These are phyloP conservation scores for Xanthoconium stramineum DNA, from an alignment of 768 basidiomycete genomes.

Conservation along the genomic window DNA sequence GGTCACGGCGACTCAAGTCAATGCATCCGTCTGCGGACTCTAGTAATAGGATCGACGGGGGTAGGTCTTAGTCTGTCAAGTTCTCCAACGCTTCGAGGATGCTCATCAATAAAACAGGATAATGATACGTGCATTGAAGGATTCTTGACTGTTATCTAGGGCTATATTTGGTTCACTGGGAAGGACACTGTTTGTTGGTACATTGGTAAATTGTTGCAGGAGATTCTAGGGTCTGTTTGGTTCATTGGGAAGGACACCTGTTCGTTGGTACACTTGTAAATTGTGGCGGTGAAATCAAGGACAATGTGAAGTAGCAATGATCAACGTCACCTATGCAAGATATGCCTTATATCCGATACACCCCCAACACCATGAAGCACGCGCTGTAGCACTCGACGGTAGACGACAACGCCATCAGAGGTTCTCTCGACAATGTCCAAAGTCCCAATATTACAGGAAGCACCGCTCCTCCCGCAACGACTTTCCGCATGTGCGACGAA, in stretches of 20 bases:
- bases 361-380: slow-evolving; percentile 40
- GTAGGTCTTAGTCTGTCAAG: neutral
- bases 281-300: neutral
- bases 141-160: neutral
- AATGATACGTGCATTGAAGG: neutral
- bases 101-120: slow-evolving; percentile 1
- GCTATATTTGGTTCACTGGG: neutral
- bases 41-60: neutral
- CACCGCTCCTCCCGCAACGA: slow-evolving; percentile 36
- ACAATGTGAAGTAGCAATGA: neutral
- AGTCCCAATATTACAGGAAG: slow-evolving; percentile 58
- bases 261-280: neutral
- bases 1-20: slow-evolving; percentile 43
- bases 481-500: slow-evolving; percentile 21
- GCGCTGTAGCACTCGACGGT: slow-evolving; percentile 43
- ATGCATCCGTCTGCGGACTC: slow-evolving; percentile 46
- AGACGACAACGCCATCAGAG: slow-evolving; percentile 52
- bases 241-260: neutral
- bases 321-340: neutral
- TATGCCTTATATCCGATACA: slow-evolving; percentile 42
- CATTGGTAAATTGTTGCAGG: neutral
- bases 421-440: slow-evolving; percentile 52
- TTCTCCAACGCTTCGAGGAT: neutral
- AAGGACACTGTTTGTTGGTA: neutral
- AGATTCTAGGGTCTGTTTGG: too few relatives aligned